phyloP scores from a whole-genome alignment of 768 basidiomycete species.

The Fistulinella prunicolor region DNA sequence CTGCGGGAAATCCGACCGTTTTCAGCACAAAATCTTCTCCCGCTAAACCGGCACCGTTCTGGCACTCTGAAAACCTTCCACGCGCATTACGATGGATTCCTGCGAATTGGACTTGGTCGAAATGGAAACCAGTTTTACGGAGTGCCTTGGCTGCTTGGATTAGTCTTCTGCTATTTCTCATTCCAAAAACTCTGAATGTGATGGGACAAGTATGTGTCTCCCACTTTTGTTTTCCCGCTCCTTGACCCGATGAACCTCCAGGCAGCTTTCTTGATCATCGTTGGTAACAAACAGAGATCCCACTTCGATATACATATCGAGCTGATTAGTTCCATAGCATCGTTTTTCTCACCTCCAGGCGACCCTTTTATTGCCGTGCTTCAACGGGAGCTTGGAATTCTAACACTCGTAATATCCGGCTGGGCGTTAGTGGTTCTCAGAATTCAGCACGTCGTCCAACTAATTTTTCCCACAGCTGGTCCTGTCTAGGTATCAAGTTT shows the following conservation, averaged over 20 bases:
- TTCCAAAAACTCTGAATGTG: constrained; percentile 43
- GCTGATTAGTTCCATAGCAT: constrained; percentile 36
- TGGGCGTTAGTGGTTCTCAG: constrained; percentile 56
- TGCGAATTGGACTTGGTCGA: constrained; percentile 53
- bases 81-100: constrained; percentile 51
- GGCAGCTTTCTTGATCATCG: constrained; percentile 64
- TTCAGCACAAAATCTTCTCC: neutral
- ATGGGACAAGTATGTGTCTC: constrained; percentile 52
- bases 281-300: constrained; percentile 40
- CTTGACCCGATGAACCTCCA: constrained; percentile 23
- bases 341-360: constrained; percentile 62
- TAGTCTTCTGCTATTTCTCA: constrained; percentile 54
- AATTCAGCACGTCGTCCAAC: neutral
- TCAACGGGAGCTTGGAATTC: constrained; percentile 59
- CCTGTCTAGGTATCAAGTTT: constrained; percentile 60
- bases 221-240: neutral
- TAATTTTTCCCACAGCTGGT: constrained; percentile 47
- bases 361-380: constrained; percentile 68
- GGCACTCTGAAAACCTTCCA: constrained; percentile 23
- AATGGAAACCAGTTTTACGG: constrained; percentile 61
- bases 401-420: constrained; percentile 44
- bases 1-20: neutral
- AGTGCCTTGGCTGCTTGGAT: constrained; percentile 63
- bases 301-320: neutral
- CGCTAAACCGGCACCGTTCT: neutral